A percentile compares a stretch with the other conserved stretches of the same genome.
Evolutionary conservation across 441 rosid species (phyloP).

Genomic region (Gossypium davidsonii): DNA sequence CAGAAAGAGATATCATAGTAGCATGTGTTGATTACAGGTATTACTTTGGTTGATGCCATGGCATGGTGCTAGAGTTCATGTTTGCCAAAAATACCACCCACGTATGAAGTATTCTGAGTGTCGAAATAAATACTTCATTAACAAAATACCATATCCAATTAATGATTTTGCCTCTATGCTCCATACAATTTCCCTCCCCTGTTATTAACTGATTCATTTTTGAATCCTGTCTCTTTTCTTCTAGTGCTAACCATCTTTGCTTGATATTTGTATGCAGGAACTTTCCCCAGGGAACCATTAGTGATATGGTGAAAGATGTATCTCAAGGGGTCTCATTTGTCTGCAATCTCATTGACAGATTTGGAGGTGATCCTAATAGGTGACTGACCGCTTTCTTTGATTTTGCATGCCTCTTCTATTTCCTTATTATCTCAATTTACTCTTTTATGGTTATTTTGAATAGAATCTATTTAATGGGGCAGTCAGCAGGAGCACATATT

Average conservation of each 20-base stretch:
- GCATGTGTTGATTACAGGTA: conserved; percentile 97
- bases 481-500: conserved; percentile 97
- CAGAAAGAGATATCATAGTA: conserved; percentile 86
- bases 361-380: conserved; percentile 94
- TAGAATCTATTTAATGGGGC: conserved; percentile 94
- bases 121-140: background rate
- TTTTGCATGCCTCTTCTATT: background rate
- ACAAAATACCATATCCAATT: background rate
- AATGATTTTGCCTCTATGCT: background rate
- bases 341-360: conserved; percentile 61
- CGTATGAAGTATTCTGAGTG: background rate
- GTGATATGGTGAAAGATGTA: conserved; percentile 83
- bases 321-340: conserved; percentile 79
- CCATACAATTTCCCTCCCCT: background rate
- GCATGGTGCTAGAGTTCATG: background rate
- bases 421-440: conserved; percentile 11
- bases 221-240: conserved; percentile 7
- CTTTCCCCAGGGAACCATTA: conserved; percentile 93
- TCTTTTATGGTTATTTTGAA: conserved; percentile 15
- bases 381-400: conserved; percentile 6
- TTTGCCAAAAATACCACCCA: background rate
- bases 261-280: conserved; percentile 46
- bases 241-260: conserved; percentile 8
- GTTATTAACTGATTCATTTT: background rate
- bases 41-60: conserved; percentile 15